Conservation (phyloP, 768 basidiomycete species). For the Naganishia friedmannii region DNA sequence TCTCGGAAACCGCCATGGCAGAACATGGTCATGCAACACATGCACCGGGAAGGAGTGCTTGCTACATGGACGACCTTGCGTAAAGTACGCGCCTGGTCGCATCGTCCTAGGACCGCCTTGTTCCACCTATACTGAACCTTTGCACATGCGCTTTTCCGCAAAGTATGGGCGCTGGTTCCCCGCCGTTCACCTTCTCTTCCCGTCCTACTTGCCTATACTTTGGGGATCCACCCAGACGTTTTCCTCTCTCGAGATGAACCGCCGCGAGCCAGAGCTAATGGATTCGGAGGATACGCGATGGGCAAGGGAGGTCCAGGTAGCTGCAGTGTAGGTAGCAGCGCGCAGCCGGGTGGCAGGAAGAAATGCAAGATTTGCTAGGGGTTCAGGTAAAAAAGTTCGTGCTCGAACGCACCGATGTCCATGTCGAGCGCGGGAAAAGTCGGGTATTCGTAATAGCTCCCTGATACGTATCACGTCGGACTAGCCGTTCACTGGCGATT, state of each 20-base stretch:
- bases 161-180: conserved; percentile 6
- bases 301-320: background rate
- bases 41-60: background rate
- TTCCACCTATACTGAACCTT: background rate
- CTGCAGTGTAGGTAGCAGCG: no score
- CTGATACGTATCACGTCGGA: no score
- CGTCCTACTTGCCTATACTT: background rate
- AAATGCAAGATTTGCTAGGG: no score
- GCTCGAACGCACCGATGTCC: no score
- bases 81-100: no score
- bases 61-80: conserved; percentile 7
- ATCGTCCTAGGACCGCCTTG: no score
- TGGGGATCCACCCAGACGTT: background rate
- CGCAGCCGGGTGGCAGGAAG: no score
- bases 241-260: background rate
- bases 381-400: no score
- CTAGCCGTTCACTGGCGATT: no score
- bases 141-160: background rate
- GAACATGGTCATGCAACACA: conserved; percentile 3
- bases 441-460: no score
- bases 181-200: conserved; percentile 1
- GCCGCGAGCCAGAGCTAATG: background rate
- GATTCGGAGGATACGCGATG: background rate
- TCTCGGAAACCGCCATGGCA: background rate
- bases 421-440: no score